phyloP scores from a whole-genome alignment of 331 rosid species.

The Pyracantha coccinea region DNA sequence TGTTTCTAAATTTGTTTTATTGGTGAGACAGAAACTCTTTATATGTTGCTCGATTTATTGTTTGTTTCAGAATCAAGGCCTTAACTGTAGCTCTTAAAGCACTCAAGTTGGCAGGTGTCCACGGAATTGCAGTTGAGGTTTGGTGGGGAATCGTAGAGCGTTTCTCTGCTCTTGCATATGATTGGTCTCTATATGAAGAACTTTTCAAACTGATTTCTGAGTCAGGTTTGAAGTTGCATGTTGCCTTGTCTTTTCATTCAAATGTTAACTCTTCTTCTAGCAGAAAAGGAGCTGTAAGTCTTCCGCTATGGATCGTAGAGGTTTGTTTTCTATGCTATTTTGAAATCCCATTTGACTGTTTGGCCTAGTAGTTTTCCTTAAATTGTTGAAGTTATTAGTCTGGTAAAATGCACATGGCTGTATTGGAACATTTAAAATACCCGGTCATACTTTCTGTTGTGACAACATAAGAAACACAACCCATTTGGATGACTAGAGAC shows the following conservation, averaged over 20 bases:
- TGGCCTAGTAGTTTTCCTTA: neutral
- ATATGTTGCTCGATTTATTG: neutral
- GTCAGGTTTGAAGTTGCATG: constrained; percentile 32
- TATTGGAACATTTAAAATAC: neutral
- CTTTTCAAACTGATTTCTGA: constrained; percentile 26
- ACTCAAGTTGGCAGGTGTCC: constrained; percentile 38
- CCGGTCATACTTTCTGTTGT: neutral
- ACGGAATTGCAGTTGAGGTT: constrained; percentile 37
- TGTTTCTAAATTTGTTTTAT: neutral
- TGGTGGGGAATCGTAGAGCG: constrained; percentile 38
- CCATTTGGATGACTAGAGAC: neutral
- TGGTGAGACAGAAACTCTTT: neutral
- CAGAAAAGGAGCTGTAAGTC: constrained; percentile 26
- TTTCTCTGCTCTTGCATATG: constrained; percentile 18
- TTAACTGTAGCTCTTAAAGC: constrained; percentile 27
- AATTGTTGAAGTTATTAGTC: neutral
- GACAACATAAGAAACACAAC: neutral
- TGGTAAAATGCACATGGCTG: neutral
- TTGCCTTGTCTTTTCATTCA: constrained; percentile 38
- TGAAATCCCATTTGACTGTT: neutral
- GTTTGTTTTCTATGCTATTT: constrained; percentile 8
- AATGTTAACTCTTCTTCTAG: constrained; percentile 9
- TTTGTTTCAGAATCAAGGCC: constrained; percentile 30
- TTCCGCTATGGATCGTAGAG: constrained; percentile 32
- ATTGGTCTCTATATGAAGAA: constrained; percentile 28